Percentiles rank a stretch among this genome's conserved stretches.
These are phyloP conservation scores for Penicillium verhagenii DNA, from an alignment of 495 filamentous ascomycete genomes.

Conservation along the genomic window DNA sequence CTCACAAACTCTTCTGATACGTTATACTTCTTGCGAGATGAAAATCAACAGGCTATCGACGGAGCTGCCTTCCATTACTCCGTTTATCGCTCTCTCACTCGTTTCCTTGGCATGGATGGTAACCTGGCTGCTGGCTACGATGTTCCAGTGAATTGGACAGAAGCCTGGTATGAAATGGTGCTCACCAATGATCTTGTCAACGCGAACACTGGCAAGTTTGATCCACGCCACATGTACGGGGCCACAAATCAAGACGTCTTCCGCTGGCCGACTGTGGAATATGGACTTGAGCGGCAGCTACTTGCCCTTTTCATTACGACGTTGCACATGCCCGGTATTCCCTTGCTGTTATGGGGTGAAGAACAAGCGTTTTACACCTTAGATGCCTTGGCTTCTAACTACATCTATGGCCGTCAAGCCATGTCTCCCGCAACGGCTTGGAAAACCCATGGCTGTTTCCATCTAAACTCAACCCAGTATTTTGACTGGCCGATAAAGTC, in stretches of 20 bases:
- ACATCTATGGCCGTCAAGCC: constrained; percentile 67
- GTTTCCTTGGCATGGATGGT: constrained; percentile 66
- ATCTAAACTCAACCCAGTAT: constrained; percentile 55
- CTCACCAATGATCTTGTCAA: constrained; percentile 65
- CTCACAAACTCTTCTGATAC: constrained; percentile 45
- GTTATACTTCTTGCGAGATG: constrained; percentile 55
- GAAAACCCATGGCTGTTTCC: constrained; percentile 69
- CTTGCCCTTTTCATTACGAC: constrained; percentile 65
- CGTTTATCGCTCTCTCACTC: constrained; percentile 64
- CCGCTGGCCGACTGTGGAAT: constrained; percentile 66
- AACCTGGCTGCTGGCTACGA: constrained; percentile 61
- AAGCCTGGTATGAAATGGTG: constrained; percentile 60
- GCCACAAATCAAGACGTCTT: constrained; percentile 74
- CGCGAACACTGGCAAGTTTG: constrained; percentile 63
- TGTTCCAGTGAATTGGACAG: constrained; percentile 59
- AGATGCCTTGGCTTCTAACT: constrained; percentile 66
- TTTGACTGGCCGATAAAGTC: constrained; percentile 57
- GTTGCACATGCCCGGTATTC: constrained; percentile 64
- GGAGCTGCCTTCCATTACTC: constrained; percentile 70
- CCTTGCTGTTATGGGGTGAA: constrained; percentile 66
- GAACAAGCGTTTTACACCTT: constrained; percentile 69
- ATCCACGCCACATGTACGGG: constrained; percentile 71
- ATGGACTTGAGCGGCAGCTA: constrained; percentile 61
- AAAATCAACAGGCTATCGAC: constrained; percentile 59
- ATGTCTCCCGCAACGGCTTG: constrained; percentile 68